These are phyloP conservation scores for Arachnomyces sp. DNA, from an alignment of 2,329 filamentous ascomycete genomes.

Conservation along the genomic window DNA sequence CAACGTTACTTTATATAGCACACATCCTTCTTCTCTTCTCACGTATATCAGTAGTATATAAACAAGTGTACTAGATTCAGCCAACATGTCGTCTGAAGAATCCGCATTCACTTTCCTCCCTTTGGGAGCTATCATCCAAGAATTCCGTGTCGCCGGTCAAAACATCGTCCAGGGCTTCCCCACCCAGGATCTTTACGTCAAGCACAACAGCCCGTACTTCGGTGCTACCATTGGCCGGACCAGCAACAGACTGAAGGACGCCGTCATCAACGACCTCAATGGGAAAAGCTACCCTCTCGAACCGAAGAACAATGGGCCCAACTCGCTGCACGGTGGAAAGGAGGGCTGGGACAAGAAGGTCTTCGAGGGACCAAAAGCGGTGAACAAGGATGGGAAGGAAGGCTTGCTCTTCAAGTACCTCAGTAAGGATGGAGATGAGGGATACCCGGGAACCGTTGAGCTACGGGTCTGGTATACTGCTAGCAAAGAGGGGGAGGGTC, in stretches of 20 bases:
- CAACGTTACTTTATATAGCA: background rate
- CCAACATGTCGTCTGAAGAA: constrained; percentile 20
- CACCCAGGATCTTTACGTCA: constrained; percentile 63
- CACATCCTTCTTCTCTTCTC: constrained; percentile 3
- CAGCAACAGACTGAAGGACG: constrained; percentile 71
- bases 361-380: constrained; percentile 63
- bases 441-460: constrained; percentile 80
- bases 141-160: constrained; percentile 65
- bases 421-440: constrained; percentile 77
- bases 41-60: constrained; percentile 1
- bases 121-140: constrained; percentile 49
- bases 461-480: constrained; percentile 71
- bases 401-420: constrained; percentile 57
- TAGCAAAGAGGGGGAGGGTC: constrained; percentile 55
- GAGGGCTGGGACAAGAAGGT: constrained; percentile 74
- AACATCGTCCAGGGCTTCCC: constrained; percentile 90
- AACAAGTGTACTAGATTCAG: constrained; percentile 5
- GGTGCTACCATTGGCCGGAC: constrained; percentile 85
- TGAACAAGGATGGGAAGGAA: constrained; percentile 53
- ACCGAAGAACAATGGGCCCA: constrained; percentile 64
- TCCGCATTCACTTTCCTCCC: constrained; percentile 39
- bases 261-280: constrained; percentile 66
- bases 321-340: constrained; percentile 65
- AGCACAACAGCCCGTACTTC: constrained; percentile 72
- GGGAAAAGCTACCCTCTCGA: constrained; percentile 60